Percentiles rank a stretch among this genome's conserved stretches.
phyloP scores from a whole-genome alignment of 441 rosid species.

The Pelargonium hybrid region DNA sequence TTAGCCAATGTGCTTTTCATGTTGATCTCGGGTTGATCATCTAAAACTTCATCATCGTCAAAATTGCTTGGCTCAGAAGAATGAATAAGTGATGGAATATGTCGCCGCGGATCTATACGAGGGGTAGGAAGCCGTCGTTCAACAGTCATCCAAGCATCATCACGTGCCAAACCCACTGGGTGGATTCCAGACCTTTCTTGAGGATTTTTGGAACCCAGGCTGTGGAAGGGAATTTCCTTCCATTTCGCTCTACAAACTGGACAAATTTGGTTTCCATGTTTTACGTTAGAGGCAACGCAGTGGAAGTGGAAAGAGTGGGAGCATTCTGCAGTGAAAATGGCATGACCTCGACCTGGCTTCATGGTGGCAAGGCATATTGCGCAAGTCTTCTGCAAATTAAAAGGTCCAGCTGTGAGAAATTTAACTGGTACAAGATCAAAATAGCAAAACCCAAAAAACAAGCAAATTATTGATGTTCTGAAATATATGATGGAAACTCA shows the following conservation, averaged over 20 bases:
- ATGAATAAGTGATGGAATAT: conserved; percentile 27
- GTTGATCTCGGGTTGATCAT: conserved; percentile 20
- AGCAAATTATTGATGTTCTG: neutral
- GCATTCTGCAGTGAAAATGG: conserved; percentile 86
- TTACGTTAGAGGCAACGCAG: conserved; percentile 78
- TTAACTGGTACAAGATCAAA: neutral
- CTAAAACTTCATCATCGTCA: conserved; percentile 62
- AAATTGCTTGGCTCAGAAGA: conserved; percentile 40
- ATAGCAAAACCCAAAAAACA: neutral
- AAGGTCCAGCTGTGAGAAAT: conserved; percentile 15
- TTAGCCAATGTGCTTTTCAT: conserved; percentile 15
- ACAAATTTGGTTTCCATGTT: conserved; percentile 81
- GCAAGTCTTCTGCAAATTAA: conserved; percentile 40
- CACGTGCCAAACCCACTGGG: conserved; percentile 45
- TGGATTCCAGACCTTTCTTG: conserved; percentile 26
- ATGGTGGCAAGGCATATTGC: conserved; percentile 51
- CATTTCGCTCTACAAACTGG: conserved; percentile 84
- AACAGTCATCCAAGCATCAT: conserved; percentile 51
- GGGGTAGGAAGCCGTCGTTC: conserved; percentile 31
- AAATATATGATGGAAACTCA: neutral
- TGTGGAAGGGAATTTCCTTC: conserved; percentile 74
- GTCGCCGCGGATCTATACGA: conserved; percentile 32
- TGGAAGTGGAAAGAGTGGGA: conserved; percentile 90
- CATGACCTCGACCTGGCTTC: conserved; percentile 57
- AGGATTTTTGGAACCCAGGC: conserved; percentile 32